Evolutionary conservation across 805 yeast species (phyloP).

Genomic region (Kuraishia hungarica): DNA sequence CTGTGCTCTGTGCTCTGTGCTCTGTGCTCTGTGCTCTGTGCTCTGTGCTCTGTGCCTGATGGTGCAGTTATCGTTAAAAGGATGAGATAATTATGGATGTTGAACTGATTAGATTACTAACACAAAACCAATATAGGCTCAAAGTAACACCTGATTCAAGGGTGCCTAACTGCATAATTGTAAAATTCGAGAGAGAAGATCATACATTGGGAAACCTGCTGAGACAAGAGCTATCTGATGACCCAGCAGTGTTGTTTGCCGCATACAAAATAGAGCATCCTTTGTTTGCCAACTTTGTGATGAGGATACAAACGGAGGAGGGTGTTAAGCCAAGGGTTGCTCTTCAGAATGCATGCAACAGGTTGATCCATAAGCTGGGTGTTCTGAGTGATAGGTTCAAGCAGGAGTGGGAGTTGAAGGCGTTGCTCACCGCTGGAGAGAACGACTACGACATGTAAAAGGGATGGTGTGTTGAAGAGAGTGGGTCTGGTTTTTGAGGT

Average conservation of each 20-base stretch:
- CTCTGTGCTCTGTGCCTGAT: too few relatives aligned
- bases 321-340: constrained; percentile 91
- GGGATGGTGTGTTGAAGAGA: background rate
- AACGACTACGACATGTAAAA: constrained; percentile 25
- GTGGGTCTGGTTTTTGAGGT: background rate
- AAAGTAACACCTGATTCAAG: constrained; percentile 88
- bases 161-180: constrained; percentile 89
- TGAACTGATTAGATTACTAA: background rate
- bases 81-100: background rate
- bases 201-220: constrained; percentile 91
- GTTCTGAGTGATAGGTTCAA: constrained; percentile 69
- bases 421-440: constrained; percentile 50
- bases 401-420: constrained; percentile 89
- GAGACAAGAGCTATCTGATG: constrained; percentile 78
- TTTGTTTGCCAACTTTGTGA: constrained; percentile 85
- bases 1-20: too few relatives aligned
- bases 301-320: constrained; percentile 94
- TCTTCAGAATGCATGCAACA: constrained; percentile 79
- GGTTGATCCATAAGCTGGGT: constrained; percentile 72
- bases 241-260: constrained; percentile 85
- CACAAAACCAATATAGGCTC: constrained; percentile 35
- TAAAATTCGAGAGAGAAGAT: constrained; percentile 94
- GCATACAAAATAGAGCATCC: constrained; percentile 99
- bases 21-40: too few relatives aligned
- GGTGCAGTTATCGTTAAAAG: background rate